These are phyloP conservation scores for Rhizophagus prolifer DNA, from an alignment of 192 early-diverging fungal species.

Conservation along the genomic window DNA sequence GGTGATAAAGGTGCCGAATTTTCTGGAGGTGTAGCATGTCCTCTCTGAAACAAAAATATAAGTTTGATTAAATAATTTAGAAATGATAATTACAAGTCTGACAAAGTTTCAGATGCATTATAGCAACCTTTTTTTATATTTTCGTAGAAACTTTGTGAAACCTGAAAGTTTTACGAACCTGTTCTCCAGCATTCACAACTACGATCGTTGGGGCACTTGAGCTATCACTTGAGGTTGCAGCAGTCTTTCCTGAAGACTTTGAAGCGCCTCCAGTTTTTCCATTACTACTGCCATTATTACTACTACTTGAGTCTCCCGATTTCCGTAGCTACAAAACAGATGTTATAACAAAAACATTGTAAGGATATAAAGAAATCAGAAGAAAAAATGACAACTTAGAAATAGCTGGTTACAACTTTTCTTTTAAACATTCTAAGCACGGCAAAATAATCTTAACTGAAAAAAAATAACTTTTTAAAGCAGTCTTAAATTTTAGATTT, in stretches of 20 bases:
- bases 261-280: conserved; percentile 22
- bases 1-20: conserved; percentile 20
- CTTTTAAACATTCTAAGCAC: not conserved
- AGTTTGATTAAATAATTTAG: not conserved
- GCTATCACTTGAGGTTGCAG: not conserved
- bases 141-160: not conserved
- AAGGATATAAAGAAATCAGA: conserved; percentile 1
- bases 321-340: conserved; percentile 21
- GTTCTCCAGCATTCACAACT: conserved; percentile 24
- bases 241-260: conserved; percentile 25
- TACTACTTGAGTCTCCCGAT: conserved; percentile 18
- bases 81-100: not conserved
- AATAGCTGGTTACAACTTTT: conserved; percentile 5
- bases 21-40: not conserved
- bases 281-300: conserved; percentile 17
- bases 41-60: not conserved
- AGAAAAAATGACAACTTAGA: not conserved
- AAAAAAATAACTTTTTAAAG: not conserved
- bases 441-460: not conserved
- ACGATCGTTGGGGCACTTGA: conserved; percentile 19
- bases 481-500: not conserved
- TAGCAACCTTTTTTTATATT: conserved; percentile 7
- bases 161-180: conserved; percentile 15
- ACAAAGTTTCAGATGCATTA: not conserved
- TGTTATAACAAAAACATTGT: not conserved